phyloP scores from a whole-genome alignment of 1,284 basidiomycete species.

The Gomphus bonarii region DNA sequence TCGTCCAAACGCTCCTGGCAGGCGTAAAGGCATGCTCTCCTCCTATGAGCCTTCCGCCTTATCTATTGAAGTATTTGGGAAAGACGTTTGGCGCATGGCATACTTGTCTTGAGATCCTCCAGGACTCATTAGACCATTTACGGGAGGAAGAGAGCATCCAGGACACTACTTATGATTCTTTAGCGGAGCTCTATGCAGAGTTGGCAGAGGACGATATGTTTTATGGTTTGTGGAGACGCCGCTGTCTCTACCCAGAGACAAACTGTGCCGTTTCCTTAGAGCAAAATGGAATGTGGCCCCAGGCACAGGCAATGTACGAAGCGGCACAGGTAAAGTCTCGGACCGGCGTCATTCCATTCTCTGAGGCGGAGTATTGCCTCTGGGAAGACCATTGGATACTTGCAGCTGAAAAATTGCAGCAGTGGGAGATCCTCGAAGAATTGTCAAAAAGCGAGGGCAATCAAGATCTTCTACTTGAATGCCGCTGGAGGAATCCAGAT shows the following conservation, averaged over 20 bases:
- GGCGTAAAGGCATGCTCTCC: constrained; percentile 82
- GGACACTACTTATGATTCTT: constrained; percentile 83
- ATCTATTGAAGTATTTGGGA: constrained; percentile 92
- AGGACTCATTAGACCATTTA: constrained; percentile 60
- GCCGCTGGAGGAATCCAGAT: constrained; percentile 91
- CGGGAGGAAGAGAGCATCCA: constrained; percentile 80
- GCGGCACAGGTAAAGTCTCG: constrained; percentile 83
- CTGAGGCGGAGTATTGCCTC: constrained; percentile 91
- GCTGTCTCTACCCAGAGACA: constrained; percentile 83
- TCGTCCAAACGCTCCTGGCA: constrained; percentile 85
- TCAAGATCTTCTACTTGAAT: constrained; percentile 88
- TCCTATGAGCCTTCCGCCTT: constrained; percentile 83
- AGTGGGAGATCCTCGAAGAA: constrained; percentile 94
- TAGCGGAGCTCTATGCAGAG: constrained; percentile 94
- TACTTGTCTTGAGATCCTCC: constrained; percentile 83
- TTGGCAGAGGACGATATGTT: constrained; percentile 96
- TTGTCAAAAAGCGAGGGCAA: constrained; percentile 90
- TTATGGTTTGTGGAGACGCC: constrained; percentile 91
- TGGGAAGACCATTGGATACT: constrained; percentile 99
- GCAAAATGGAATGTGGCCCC: constrained; percentile 96
- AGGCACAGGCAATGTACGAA: constrained; percentile 88
- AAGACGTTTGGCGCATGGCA: constrained; percentile 98
- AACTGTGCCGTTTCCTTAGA: constrained; percentile 91
- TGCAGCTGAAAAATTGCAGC: constrained; percentile 91
- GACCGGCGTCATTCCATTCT: constrained; percentile 78